Evolutionary conservation across 192 early-diverging fungal genomes (phyloP).

Genomic region (Entomortierella lignicola): DNA sequence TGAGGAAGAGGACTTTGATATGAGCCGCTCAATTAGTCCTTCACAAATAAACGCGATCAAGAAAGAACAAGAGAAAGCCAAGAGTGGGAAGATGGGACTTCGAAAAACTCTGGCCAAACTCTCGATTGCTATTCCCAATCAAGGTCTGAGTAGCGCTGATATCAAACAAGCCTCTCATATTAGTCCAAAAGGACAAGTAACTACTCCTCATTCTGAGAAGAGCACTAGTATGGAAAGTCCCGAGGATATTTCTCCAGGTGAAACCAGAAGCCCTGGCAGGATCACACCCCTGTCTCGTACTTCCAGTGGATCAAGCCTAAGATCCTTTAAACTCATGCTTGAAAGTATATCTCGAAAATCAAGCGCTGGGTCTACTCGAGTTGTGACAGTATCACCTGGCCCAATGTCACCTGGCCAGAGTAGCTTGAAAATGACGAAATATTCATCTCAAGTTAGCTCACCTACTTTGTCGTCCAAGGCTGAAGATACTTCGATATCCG

Average conservation of each 20-base stretch:
- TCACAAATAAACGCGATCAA: conserved; percentile 5
- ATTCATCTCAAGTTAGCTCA: not conserved
- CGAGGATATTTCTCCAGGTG: conserved; percentile 16
- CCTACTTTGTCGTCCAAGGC: not conserved
- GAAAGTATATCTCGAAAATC: conserved; percentile 23
- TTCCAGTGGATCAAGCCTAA: conserved; percentile 36
- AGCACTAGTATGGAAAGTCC: conserved; percentile 22
- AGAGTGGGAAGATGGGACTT: conserved; percentile 27
- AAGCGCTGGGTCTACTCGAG: conserved; percentile 32
- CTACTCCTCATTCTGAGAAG: conserved; percentile 26
- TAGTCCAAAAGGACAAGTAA: conserved; percentile 13
- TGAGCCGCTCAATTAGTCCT: conserved; percentile 17
- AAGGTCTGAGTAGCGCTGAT: not conserved
- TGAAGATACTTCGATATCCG: not conserved
- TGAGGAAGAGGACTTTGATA: conserved; percentile 26
- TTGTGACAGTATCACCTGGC: conserved; percentile 29
- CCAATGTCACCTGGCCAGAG: conserved; percentile 8
- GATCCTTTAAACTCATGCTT: conserved; percentile 19
- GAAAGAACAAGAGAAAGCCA: conserved; percentile 23
- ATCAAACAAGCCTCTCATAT: not conserved
- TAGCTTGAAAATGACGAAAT: not conserved
- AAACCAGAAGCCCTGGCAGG: conserved; percentile 11
- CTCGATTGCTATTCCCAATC: conserved; percentile 41
- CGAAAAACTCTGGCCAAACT: conserved; percentile 41
- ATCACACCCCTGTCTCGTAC: conserved; percentile 16